Evolutionary conservation across 179 eudicot species (phyloP), one percentile per base, ranked within the genome.

Genomic region (Corrigiola litoralis): DNA sequence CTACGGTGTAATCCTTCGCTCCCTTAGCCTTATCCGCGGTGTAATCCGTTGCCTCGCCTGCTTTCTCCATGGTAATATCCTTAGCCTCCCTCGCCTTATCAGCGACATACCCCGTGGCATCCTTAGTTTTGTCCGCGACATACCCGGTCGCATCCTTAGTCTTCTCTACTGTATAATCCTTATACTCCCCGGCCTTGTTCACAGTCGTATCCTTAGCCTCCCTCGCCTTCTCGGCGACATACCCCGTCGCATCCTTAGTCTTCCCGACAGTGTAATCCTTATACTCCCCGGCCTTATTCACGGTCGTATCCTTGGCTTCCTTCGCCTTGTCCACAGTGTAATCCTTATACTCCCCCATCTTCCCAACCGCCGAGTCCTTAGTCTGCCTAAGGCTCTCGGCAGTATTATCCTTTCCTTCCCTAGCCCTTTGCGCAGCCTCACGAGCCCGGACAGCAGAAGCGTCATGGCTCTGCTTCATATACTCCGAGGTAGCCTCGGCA

Each of bases 61-160:
- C n/a, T n/a, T 77, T 86, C 61, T 81, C 90, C 0, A 70, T 86
- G 2, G 82, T 61, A 0, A 66, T 45, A 31, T 87, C 89, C 78
- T 82, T 87, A 66, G 80, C 89, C 49, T 81, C 75, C 12, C 13
- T 38, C 0, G 78, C 57, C 63, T 44, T 54, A 54, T 54, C 58
- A 37, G 27, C 53, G 8, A 48, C 53, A 23, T 48, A 48, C 29
- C 53, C 53, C 1, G 27, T 52, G 0, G 75, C 53, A 1, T 71
- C 69, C 20, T 23, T 71, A 21, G 51, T 47, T 47, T 34, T n/a
- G 23, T 18, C 40, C 13, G 60, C 73, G 1, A 24, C 46, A 9
- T 69, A 65, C 23, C 63, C 67, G 16, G 36, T 65, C 1, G 62
- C 55, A 17, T 70, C 57, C 36, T 63, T 63, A 1, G 57, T 66